A percentile compares a stretch with the other conserved stretches of the same genome.
These are phyloP conservation scores for Oryza glaberrima DNA, from an alignment of 176 grass and related monocot species.

Conservation along the genomic window DNA sequence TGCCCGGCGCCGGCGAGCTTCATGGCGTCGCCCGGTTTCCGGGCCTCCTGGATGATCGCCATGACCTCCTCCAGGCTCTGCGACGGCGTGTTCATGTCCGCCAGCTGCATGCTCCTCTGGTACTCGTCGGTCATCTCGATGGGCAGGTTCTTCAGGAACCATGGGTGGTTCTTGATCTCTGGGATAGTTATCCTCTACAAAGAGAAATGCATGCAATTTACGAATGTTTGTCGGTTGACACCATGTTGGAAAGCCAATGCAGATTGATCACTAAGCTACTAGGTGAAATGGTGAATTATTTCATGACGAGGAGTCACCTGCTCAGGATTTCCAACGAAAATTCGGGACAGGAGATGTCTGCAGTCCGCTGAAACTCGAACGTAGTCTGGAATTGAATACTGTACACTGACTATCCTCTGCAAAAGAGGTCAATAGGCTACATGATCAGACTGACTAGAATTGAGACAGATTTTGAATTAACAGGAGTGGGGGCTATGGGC, in stretches of 20 bases:
- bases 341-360: constrained; percentile 72
- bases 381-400: constrained; percentile 85
- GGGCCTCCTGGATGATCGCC: constrained; percentile 77
- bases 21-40: constrained; percentile 43
- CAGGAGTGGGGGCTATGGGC: neutral
- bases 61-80: constrained; percentile 80
- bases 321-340: constrained; percentile 85
- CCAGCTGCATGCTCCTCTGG: constrained; percentile 47
- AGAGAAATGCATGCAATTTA: neutral
- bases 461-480: neutral
- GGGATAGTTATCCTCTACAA: constrained; percentile 76
- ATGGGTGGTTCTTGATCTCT: constrained; percentile 86
- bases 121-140: constrained; percentile 74
- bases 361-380: constrained; percentile 78
- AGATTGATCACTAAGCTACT: neutral
- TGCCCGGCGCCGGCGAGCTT: constrained; percentile 33
- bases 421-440: constrained; percentile 5
- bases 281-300: neutral
- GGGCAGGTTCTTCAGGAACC: constrained; percentile 88
- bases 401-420: constrained; percentile 88
- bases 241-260: neutral
- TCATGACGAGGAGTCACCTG: constrained; percentile 47
- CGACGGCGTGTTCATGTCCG: constrained; percentile 32
- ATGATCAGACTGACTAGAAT: too few species aligned
- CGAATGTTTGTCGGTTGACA: neutral